Conservation (phyloP, 2,329 filamentous ascomycete species). For the Mycosphaerella arachidis region DNA sequence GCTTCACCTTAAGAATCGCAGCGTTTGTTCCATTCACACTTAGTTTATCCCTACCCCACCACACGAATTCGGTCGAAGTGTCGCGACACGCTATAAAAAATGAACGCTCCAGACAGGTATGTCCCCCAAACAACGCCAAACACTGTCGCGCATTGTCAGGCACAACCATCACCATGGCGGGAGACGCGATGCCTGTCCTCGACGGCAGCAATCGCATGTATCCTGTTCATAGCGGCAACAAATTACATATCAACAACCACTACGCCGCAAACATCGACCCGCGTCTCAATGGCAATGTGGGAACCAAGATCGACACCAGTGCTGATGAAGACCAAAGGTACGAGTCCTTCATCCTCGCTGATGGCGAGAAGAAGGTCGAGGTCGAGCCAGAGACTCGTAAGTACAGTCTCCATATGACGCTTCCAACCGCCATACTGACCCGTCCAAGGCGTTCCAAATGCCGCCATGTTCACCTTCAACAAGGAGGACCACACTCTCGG, state of each 20-base stretch:
- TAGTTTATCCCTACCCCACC: not conserved
- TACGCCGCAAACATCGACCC: slow-evolving; percentile 15
- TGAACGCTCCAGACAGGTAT: slow-evolving; percentile 55
- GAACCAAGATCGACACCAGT: slow-evolving; percentile 19
- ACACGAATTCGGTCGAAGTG: slow-evolving; percentile 3
- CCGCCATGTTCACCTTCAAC: slow-evolving; percentile 89
- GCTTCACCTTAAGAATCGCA: not conserved
- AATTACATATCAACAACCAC: slow-evolving; percentile 12
- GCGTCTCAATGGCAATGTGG: slow-evolving; percentile 17
- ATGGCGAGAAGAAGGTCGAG: slow-evolving; percentile 90
- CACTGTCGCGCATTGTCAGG: slow-evolving; percentile 3
- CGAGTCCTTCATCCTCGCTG: slow-evolving; percentile 83
- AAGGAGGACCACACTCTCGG: slow-evolving; percentile 81
- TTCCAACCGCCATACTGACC: slow-evolving; percentile 1
- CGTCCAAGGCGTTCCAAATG: slow-evolving; percentile 75
- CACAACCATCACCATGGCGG: slow-evolving; percentile 10
- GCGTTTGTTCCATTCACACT: not conserved
- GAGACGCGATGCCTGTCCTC: not conserved
- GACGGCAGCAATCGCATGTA: not conserved
- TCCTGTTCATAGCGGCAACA: not conserved
- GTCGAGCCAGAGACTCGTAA: slow-evolving; percentile 83
- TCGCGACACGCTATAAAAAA: slow-evolving; percentile 29
- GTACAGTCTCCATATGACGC: slow-evolving; percentile 30
- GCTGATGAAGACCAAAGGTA: slow-evolving; percentile 57
- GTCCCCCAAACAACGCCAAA: slow-evolving; percentile 18